Percentiles rank a stretch among this genome's conserved stretches.
These are phyloP conservation scores for Neopestalotiopsis clavispora DNA, from an alignment of 2,329 filamentous ascomycete species.

Conservation along the genomic window DNA sequence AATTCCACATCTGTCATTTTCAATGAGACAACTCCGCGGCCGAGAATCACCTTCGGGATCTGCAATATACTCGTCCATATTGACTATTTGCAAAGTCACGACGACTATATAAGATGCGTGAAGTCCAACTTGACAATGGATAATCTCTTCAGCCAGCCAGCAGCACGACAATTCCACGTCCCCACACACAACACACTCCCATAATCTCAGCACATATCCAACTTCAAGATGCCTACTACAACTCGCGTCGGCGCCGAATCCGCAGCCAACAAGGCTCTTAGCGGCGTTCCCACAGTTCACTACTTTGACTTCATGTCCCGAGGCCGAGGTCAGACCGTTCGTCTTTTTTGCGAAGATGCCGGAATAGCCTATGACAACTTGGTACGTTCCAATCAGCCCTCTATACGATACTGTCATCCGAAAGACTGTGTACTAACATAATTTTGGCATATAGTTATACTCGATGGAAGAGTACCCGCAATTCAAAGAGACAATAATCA, in stretches of 20 bases:
- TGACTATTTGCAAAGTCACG: background rate
- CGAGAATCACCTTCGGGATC: background rate
- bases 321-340: background rate
- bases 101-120: background rate
- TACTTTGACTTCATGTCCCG: conserved; percentile 13
- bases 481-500: background rate
- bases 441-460: background rate
- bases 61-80: background rate
- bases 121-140: background rate
- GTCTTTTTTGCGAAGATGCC: background rate
- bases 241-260: background rate
- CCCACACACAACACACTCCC: background rate
- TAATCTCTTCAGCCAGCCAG: background rate
- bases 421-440: background rate
- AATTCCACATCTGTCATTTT: background rate
- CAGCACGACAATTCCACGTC: background rate
- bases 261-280: background rate
- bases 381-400: background rate
- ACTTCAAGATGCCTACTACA: background rate
- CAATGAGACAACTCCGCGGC: background rate
- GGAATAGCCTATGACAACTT: conserved; percentile 5
- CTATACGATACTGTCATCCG: no score
- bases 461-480: background rate
- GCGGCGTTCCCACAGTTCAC: background rate
- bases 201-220: background rate